phyloP scores from a whole-genome alignment of 192 early-diverging fungal genomes.

The Coemansia pectinata region DNA sequence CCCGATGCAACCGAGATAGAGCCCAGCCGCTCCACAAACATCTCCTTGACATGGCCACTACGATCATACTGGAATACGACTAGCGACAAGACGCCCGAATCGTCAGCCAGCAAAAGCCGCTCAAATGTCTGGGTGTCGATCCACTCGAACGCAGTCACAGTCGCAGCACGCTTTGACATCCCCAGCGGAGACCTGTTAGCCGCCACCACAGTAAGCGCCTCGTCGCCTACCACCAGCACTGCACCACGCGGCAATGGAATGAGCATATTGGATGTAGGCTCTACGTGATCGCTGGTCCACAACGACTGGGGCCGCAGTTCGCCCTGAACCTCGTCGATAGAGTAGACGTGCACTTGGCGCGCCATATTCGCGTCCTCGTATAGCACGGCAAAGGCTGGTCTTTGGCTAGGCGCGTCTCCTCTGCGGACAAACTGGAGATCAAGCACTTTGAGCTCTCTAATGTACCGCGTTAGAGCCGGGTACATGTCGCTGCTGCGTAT shows the following conservation, averaged over 20 bases:
- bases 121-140: slow-evolving; percentile 54
- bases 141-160: slow-evolving; percentile 59
- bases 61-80: slow-evolving; percentile 53
- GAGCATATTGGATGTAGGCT: slow-evolving; percentile 14
- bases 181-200: background rate
- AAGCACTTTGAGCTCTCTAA: slow-evolving; percentile 46
- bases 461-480: slow-evolving; percentile 24
- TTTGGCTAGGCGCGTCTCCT: no score
- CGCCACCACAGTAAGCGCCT: slow-evolving; percentile 25
- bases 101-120: slow-evolving; percentile 73
- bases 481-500: slow-evolving; percentile 41
- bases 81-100: slow-evolving; percentile 63
- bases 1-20: slow-evolving; percentile 58
- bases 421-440: slow-evolving; percentile 36
- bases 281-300: slow-evolving; percentile 32
- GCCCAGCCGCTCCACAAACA: slow-evolving; percentile 54
- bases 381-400: slow-evolving; percentile 39
- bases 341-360: slow-evolving; percentile 40
- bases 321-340: slow-evolving; percentile 10
- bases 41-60: slow-evolving; percentile 24
- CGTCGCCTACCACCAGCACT: slow-evolving; percentile 32
- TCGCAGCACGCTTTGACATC: slow-evolving; percentile 20
- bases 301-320: slow-evolving; percentile 14
- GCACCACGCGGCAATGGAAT: slow-evolving; percentile 26
- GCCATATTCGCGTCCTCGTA: slow-evolving; percentile 43